Evolutionary conservation across 176 grass and related monocot genomes (phyloP).

Genomic region (Puya raimondii): DNA sequence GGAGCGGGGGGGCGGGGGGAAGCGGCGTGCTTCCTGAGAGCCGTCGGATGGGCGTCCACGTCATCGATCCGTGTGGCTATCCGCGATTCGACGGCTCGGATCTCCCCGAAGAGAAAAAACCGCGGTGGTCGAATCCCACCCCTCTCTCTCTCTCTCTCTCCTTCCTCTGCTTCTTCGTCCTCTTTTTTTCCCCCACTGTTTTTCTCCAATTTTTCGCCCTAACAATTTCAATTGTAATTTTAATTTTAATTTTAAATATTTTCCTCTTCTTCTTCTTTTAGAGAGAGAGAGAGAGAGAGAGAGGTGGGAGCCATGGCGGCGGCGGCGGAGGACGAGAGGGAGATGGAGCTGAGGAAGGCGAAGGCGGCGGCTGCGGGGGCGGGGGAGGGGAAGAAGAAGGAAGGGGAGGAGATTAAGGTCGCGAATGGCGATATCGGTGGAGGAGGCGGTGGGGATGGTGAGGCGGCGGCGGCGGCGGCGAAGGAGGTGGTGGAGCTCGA

Average conservation of each 20-base stretch:
- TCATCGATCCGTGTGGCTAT: constrained; percentile 16
- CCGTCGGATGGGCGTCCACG: constrained; percentile 12
- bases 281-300: not conserved
- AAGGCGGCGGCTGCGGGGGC: constrained; percentile 8
- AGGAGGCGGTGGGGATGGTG: not conserved
- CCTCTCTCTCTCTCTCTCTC: not conserved
- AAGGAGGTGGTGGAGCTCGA: constrained; percentile 16
- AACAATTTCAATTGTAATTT: not conserved
- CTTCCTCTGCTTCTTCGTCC: not conserved
- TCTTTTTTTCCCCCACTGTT: not conserved
- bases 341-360: constrained; percentile 10
- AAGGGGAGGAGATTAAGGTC: not conserved
- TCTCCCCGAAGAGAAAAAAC: not conserved
- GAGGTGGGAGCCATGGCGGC: not conserved
- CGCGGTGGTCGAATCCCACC: not conserved
- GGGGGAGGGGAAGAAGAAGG: not conserved
- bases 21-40: not conserved
- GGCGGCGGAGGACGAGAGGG: not conserved
- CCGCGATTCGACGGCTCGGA: not conserved
- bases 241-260: not conserved
- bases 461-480: not conserved
- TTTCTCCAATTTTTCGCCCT: not conserved
- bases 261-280: not conserved
- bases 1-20: too few species aligned
- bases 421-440: constrained; percentile 5